Evolutionary conservation across 2,329 filamentous ascomycete species (phyloP), one percentile per base, ranked within the genome.

Genomic region (Penicillium olsonii): DNA sequence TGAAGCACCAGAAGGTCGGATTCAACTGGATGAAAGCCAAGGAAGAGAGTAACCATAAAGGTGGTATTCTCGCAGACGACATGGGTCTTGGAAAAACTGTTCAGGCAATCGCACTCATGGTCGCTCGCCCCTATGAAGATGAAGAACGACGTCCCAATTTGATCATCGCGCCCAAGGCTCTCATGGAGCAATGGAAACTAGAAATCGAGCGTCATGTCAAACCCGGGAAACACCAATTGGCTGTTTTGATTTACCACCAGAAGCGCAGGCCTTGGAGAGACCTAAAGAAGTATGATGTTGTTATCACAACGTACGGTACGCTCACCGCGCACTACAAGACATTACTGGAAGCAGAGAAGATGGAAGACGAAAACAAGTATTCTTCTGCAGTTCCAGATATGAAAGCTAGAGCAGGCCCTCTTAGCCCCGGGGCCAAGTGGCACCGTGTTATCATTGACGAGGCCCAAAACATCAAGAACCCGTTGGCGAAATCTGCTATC

Each of bases 81-180:
- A 94, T 92, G 89, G 89, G 89, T 7, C 75, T 92, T 10, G 89
- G 89, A 7, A 92, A 94, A 70, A 92, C 89, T 0, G 86, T 96
- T 19, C 90, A 92, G 53, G 86, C 88, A 5, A 76, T 96, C 18
- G 83, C 91, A 4, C 78, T 96, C 37, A 87, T 95, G 59, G 76
- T 90, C 11, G 80, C 82, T 5, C 80, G 84, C 5, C 84, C 79
- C n/a, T 83, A 87, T 0, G 68, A 74, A 0, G 78, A 85, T 52
- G 71, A 72, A n/a, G 67, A 73, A 53, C 76, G 72, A 48, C 83
- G 89, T 75, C 91, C 90, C 0, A 94, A 85, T n/a, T 74, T 96
- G 19, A 90, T 96, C 40, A 78, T 95, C 40, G 88, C 87, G 0
- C 90, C 90, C 0, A 84, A 95, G 10, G 85, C 89, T 3, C 75